Conservation (phyloP, 495 filamentous ascomycete genomes). For the Trichodelitschia bisporula region DNA sequence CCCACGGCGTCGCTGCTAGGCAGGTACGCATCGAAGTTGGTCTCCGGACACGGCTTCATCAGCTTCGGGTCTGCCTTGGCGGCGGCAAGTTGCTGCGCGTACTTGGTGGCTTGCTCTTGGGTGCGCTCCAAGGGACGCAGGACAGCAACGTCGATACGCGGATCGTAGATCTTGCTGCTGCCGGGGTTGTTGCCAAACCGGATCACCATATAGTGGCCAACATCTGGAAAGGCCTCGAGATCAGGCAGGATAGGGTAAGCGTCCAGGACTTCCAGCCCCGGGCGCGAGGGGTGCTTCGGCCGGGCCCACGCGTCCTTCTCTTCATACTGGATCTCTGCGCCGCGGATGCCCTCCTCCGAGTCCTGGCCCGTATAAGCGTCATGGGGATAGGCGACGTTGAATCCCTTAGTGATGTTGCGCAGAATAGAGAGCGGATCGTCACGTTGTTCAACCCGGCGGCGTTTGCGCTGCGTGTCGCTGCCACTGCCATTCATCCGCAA, state of each 20-base stretch:
- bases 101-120: slow-evolving; percentile 15
- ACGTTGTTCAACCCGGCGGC: slow-evolving; percentile 25
- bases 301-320: slow-evolving; percentile 44
- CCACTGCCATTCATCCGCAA: slow-evolving; percentile 14
- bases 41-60: slow-evolving; percentile 28
- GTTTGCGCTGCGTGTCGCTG: slow-evolving; percentile 13
- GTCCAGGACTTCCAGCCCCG: slow-evolving; percentile 52
- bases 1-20: slow-evolving; percentile 27
- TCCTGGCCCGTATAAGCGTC: slow-evolving; percentile 33
- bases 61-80: slow-evolving; percentile 35
- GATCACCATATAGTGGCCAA: slow-evolving; percentile 60
- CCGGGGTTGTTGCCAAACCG: slow-evolving; percentile 76
- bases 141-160: slow-evolving; percentile 55
- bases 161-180: slow-evolving; percentile 36
- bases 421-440: slow-evolving; percentile 69
- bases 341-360: slow-evolving; percentile 22
- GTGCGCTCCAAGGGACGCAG: slow-evolving; percentile 21
- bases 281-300: slow-evolving; percentile 62
- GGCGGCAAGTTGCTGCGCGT: slow-evolving; percentile 14
- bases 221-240: slow-evolving; percentile 68
- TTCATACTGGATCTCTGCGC: slow-evolving; percentile 26
- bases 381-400: slow-evolving; percentile 51
- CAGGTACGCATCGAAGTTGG: slow-evolving; percentile 50
- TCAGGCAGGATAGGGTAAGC: slow-evolving; percentile 69
- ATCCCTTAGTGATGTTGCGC: slow-evolving; percentile 59